Base-by-base conservation (phyloP, 805 yeast species). In the Kodamaea leandrae region DNA sequence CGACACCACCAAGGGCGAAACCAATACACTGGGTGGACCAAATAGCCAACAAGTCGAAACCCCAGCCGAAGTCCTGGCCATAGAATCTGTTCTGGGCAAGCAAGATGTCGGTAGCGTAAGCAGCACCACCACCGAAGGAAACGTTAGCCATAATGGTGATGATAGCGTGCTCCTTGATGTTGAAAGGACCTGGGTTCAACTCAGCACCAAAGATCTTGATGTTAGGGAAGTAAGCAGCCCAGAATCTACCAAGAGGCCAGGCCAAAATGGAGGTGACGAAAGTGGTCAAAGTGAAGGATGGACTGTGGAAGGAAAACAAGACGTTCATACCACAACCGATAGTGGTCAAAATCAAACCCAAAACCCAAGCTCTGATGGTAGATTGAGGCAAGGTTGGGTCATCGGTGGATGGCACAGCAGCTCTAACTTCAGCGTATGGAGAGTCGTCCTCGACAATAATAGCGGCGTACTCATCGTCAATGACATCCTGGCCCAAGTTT, bases 351-450 rank as follows among this genome's bases (percentile, higher is more conserved):
- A 74, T 50, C 19, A 77, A 56, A 17, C 76, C 77, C 42, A 77
- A 48, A 33, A 68, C 57, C 80, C 81, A 71, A 39, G 80, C 74
- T 62, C 82, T 70, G 58, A 78, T 62, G 37, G 79, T 77, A 50
- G 76, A 79, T 46, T 72, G 71, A 4, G 68, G 68, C 15, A 75
- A 54, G 3, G 67, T 47, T 1, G 74, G 71, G 55, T 78, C 82
- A 53, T 77, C 83, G 7, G 61, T 55, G 7, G 75, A 67, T 6
- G 79, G 74, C 26, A 78, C 78, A 16, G 81, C 74, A 19, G 85
- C 76, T 57, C 87, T 71, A 15, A 81, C 86, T 58, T 81, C 86
- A 1, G 83, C 78, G 54, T 80, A 81, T 7, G 85, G 84, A 15
- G 80, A 75, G 49, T 68, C 56, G 32, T 57, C 68, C 49, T 73